These are phyloP conservation scores for Udeniomyces megalosporus DNA, from an alignment of 768 basidiomycete species.

Conservation along the genomic window DNA sequence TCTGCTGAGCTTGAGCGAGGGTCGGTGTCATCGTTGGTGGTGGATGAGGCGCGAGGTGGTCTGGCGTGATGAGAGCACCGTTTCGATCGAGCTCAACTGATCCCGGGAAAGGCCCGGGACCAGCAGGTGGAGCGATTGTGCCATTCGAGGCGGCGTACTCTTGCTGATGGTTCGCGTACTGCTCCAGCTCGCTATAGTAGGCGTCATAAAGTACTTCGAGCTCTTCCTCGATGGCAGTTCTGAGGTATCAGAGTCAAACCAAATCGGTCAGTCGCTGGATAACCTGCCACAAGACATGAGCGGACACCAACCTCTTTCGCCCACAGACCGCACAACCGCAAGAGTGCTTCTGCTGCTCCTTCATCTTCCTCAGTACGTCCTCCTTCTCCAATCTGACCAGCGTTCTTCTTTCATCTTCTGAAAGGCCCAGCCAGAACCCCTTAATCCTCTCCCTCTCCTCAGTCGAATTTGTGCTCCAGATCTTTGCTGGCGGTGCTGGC, in stretches of 20 bases:
- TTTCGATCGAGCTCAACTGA: conserved; percentile 92
- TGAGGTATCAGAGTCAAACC: too few relatives aligned
- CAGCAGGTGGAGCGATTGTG: conserved; percentile 72
- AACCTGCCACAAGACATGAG: too few relatives aligned
- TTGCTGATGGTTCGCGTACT: conserved; percentile 62
- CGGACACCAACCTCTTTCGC: conserved; percentile 65
- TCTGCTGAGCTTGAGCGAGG: neutral
- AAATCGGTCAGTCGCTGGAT: too few relatives aligned
- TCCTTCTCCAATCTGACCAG: conserved; percentile 98
- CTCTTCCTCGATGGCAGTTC: conserved; percentile 97
- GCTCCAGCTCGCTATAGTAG: conserved; percentile 99
- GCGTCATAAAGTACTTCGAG: conserved; percentile 99
- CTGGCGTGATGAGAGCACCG: conserved; percentile 45
- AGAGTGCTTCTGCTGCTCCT: conserved; percentile 94
- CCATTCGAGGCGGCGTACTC: conserved; percentile 64
- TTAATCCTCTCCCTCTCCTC: conserved; percentile 96
- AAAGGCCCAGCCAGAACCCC: conserved; percentile 91
- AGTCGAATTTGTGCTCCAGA: conserved; percentile 80
- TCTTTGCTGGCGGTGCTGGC: conserved; percentile 39
- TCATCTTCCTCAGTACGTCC: conserved; percentile 95
- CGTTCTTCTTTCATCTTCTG: conserved; percentile 73
- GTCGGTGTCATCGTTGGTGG: conserved; percentile 4
- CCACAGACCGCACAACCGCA: conserved; percentile 95
- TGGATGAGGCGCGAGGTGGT: conserved; percentile 29
- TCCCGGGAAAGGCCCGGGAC: conserved; percentile 95